Conservation (phyloP, 805 yeast genomes). For the Torulaspora quercuum region DNA sequence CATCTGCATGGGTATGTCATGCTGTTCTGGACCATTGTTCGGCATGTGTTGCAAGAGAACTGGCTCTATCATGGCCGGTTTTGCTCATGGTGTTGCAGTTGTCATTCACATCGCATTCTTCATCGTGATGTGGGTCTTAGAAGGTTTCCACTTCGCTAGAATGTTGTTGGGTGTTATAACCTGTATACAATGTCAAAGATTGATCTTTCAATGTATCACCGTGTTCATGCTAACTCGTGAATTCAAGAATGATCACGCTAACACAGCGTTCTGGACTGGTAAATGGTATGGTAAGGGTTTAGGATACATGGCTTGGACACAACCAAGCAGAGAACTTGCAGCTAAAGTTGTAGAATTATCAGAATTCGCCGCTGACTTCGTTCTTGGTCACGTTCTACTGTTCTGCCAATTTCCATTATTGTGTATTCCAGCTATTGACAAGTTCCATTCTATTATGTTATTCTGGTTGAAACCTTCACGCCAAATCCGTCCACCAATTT, state of each 20-base stretch:
- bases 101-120: constrained; percentile 81
- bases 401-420: constrained; percentile 87
- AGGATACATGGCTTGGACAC: constrained; percentile 92
- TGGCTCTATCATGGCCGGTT: constrained; percentile 89
- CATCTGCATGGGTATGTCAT: constrained; percentile 75
- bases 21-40: constrained; percentile 96
- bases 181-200: constrained; percentile 81
- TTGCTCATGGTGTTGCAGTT: constrained; percentile 95
- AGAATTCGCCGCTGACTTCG: constrained; percentile 94
- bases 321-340: constrained; percentile 90
- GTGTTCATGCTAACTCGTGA: constrained; percentile 82
- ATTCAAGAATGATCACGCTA: constrained; percentile 90
- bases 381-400: constrained; percentile 84
- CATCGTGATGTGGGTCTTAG: constrained; percentile 95
- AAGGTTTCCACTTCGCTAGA: constrained; percentile 85
- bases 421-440: constrained; percentile 82
- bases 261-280: constrained; percentile 99
- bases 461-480: constrained; percentile 98
- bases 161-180: constrained; percentile 84
- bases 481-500: constrained; percentile 91
- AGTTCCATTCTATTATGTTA: constrained; percentile 97
- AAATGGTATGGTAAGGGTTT: constrained; percentile 95
- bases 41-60: constrained; percentile 96
- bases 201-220: constrained; percentile 80
- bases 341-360: constrained; percentile 94